A percentile compares a stretch with the other conserved stretches of the same genome.
These are phyloP conservation scores for Coemansia asiatica DNA, from an alignment of 192 early-diverging fungal genomes.

Conservation along the genomic window DNA sequence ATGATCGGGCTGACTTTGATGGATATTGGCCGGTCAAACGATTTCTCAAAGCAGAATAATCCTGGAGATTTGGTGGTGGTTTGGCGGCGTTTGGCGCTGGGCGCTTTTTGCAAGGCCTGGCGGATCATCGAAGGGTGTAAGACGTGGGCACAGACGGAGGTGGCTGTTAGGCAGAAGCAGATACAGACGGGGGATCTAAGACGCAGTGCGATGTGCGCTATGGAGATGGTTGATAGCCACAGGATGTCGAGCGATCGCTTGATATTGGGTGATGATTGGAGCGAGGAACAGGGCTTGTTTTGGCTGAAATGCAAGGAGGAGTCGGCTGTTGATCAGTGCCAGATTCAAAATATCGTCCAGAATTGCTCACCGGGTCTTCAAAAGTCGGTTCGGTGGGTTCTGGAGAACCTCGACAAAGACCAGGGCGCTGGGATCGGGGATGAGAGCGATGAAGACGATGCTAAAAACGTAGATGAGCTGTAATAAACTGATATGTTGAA, in stretches of 20 bases:
- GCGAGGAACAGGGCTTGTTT: neutral
- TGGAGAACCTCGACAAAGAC: neutral
- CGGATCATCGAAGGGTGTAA: conserved; percentile 26
- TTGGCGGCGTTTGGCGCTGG: conserved; percentile 28
- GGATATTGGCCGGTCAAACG: neutral
- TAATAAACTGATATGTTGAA: no score
- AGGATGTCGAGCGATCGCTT: neutral
- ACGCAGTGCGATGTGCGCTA: no score
- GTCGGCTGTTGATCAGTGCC: neutral
- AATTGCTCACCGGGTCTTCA: neutral
- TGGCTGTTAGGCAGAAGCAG: conserved; percentile 20
- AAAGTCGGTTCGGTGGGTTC: neutral
- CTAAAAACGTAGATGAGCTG: conserved; percentile 1
- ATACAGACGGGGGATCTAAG: conserved; percentile 14
- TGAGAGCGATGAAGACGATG: neutral
- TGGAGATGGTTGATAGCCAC: neutral
- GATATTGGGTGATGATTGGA: neutral
- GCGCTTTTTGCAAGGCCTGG: conserved; percentile 21
- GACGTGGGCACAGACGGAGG: conserved; percentile 23
- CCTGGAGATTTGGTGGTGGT: neutral
- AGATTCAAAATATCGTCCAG: neutral
- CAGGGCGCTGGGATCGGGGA: neutral
- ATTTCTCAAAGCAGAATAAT: neutral
- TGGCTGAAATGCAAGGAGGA: neutral
- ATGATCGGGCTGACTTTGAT: conserved; percentile 24